A percentile compares a stretch with the other conserved stretches of the same genome.
Conservation (phyloP, 306 rosid genomes). For the Luffa acutangula region DNA sequence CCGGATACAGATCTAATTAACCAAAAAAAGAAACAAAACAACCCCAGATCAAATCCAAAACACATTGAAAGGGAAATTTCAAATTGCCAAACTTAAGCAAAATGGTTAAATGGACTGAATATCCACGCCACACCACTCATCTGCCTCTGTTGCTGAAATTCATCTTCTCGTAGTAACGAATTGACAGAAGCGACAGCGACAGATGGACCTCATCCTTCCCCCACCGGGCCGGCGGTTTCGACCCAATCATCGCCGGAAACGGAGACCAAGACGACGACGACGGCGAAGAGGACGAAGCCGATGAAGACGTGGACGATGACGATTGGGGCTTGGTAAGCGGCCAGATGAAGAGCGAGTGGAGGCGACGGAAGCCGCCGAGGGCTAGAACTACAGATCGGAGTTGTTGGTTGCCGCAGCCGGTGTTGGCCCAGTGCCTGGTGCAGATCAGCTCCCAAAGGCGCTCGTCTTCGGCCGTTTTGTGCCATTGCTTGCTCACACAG, state of each 20-base stretch:
- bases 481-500: constrained; percentile 92
- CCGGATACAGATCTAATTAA: not conserved
- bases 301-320: not conserved
- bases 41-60: constrained; percentile 12
- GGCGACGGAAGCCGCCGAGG: constrained; percentile 94
- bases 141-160: constrained; percentile 45
- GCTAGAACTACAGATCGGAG: constrained; percentile 92
- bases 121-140: constrained; percentile 8
- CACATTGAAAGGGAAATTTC: not conserved
- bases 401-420: constrained; percentile 74
- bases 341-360: constrained; percentile 58
- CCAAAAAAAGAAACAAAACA: not conserved
- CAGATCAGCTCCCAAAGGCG: constrained; percentile 99
- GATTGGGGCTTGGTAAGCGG: constrained; percentile 56
- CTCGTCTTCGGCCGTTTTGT: constrained; percentile 80
- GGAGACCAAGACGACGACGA: constrained; percentile 26
- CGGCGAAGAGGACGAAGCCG: constrained; percentile 11
- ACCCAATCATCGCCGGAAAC: constrained; percentile 26
- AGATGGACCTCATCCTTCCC: constrained; percentile 93
- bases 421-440: constrained; percentile 82
- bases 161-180: constrained; percentile 93
- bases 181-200: constrained; percentile 85
- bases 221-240: constrained; percentile 54
- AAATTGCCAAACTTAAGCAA: not conserved
- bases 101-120: not conserved